Conservation (phyloP, 2,329 filamentous ascomycete genomes). For the Kalmusia sp. region DNA sequence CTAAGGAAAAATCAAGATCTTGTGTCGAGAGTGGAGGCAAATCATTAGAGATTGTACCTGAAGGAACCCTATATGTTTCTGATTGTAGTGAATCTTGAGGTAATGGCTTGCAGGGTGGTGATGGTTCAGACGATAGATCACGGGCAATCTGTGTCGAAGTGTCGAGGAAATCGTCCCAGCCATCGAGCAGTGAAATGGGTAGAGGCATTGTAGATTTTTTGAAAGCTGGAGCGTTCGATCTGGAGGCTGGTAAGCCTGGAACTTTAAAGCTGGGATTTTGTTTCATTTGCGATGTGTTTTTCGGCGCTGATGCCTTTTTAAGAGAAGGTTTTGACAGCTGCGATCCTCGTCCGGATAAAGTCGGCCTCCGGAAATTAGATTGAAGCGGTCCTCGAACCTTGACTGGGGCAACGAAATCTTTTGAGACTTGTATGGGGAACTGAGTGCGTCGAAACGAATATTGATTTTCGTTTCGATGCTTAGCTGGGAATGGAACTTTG, state of each 20-base stretch:
- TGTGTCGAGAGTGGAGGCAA: slow-evolving; percentile 45
- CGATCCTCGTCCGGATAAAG: slow-evolving; percentile 17
- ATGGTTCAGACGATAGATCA: slow-evolving; percentile 40
- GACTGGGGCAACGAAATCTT: slow-evolving; percentile 15
- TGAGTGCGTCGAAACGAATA: slow-evolving; percentile 37
- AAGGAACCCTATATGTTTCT: background rate
- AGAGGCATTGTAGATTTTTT: background rate
- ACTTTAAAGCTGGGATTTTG: slow-evolving; percentile 32
- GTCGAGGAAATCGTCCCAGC: slow-evolving; percentile 52
- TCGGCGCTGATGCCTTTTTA: slow-evolving; percentile 14
- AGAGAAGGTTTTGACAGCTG: slow-evolving; percentile 6
- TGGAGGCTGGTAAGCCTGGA: slow-evolving; percentile 34
- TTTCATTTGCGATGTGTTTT: slow-evolving; percentile 9
- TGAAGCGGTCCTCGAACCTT: slow-evolving; percentile 13
- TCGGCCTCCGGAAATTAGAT: slow-evolving; percentile 30
- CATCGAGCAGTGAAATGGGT: slow-evolving; percentile 18
- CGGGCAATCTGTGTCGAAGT: slow-evolving; percentile 55
- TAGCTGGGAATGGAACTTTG: slow-evolving; percentile 33
- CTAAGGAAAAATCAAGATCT: slow-evolving; percentile 49
- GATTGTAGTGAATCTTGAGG: background rate
- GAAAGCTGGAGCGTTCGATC: background rate
- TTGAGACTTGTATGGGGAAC: slow-evolving; percentile 41
- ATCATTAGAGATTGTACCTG: slow-evolving; percentile 1
- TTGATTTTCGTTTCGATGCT: slow-evolving; percentile 35
- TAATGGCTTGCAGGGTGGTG: background rate